Evolutionary conservation across 441 rosid species (phyloP), one percentile per base, ranked within the genome.

Genomic region (Populus hybrid): DNA sequence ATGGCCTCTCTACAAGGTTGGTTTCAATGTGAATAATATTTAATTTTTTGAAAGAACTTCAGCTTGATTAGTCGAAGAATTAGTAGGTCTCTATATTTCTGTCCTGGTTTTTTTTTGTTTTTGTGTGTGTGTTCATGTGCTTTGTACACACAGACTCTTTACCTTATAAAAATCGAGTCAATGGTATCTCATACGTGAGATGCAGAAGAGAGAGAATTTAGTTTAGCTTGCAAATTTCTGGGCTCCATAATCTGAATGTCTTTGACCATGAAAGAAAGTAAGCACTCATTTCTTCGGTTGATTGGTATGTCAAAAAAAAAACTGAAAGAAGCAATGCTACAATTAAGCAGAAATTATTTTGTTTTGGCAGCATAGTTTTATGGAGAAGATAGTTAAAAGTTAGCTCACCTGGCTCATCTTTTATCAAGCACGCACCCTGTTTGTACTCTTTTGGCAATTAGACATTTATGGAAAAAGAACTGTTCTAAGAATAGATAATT

Each of bases 1-100:
- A 84, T 96, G 86, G 72, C 79, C 19, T 85, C 84, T 77, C 93
- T 96, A 73, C 98, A 92, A 92, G 99, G 98, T 96, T 5, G 57
- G 92, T 84, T 32, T 8, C 24, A 59, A 59, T 24, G 32, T 30
- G 32, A 30, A 30, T 30, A 30, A 30, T 30, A 30, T 30, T 30
- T 30, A 3, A 30, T 19, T 19, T 9, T 28, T 5, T 7, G 32
- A 40, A 1, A 74, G 7, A 26, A 3, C 38, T 38, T 26, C 0
- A 30, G 19, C 23, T 30, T 30, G 32, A 30, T 36, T 63, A 24
- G 24, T 42, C 23, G 73, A 3, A 35, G 32, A n/a, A 0, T 18
- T 26, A 6, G 9, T 6, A 12, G n/a, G 23, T 19, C 21, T 9
- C 28, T 16, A 16, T 2, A 69, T 53, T 9, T 21, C 36, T 67